Conservation (phyloP, 1,284 basidiomycete genomes). For the Cystobasidium slooffiae region DNA sequence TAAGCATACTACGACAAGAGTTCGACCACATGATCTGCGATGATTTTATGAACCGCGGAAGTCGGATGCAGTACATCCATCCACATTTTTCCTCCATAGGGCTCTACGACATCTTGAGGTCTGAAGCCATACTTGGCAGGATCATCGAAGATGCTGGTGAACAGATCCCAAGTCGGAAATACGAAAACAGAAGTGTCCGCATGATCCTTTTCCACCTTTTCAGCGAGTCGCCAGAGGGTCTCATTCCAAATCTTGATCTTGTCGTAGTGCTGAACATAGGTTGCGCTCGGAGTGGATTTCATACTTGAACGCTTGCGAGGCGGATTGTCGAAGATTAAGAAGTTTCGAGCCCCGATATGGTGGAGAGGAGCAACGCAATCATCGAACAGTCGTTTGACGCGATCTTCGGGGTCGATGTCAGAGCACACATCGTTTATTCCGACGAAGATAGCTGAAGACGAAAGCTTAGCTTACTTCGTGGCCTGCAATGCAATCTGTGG, state of each 20-base stretch:
- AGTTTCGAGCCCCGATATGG: constrained; percentile 12
- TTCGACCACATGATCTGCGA: constrained; percentile 7
- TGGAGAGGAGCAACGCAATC: constrained; percentile 6
- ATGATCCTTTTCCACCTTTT: background rate
- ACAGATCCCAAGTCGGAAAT: background rate
- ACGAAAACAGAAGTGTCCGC: background rate
- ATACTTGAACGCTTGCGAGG: background rate
- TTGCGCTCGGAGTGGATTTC: background rate
- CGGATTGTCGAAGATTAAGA: constrained; percentile 23
- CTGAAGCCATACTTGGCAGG: constrained; percentile 18
- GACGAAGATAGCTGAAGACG: constrained; percentile 4
- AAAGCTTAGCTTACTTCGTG: background rate
- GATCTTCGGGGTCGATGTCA: background rate
- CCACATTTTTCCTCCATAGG: constrained; percentile 19
- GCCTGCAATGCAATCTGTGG: background rate
- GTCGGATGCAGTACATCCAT: constrained; percentile 28
- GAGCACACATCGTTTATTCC: constrained; percentile 28
- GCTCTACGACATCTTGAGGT: background rate
- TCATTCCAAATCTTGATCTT: constrained; percentile 10
- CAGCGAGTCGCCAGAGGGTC: background rate
- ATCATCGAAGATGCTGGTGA: constrained; percentile 15
- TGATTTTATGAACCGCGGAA: constrained; percentile 16
- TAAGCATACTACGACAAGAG: background rate
- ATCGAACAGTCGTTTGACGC: constrained; percentile 2
- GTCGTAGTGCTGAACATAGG: background rate